A percentile compares a stretch with the other conserved stretches of the same genome.
phyloP scores from a whole-genome alignment of 2,329 filamentous ascomycete genomes.

The Trichoderma citrinoviride region DNA sequence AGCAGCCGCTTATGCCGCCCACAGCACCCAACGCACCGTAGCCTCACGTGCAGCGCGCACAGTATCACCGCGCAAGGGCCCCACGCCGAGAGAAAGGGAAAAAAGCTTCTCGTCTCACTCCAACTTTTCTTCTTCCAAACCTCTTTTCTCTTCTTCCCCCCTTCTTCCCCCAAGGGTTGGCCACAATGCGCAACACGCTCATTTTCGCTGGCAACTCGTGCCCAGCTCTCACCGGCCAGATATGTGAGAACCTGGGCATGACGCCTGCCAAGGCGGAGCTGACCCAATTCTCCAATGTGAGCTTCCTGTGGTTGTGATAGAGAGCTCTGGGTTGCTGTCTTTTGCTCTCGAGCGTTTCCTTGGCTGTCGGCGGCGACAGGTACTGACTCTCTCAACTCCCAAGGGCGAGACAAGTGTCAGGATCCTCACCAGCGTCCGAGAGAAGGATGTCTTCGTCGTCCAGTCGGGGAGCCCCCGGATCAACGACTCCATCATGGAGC shows the following conservation, averaged over 20 bases:
- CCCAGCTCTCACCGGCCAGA: constrained; percentile 61
- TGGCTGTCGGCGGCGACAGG: constrained; percentile 22
- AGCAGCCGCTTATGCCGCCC: background rate
- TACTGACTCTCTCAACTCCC: constrained; percentile 28
- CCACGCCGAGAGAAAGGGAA: constrained; percentile 12
- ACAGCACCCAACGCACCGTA: background rate
- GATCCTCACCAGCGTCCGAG: constrained; percentile 75
- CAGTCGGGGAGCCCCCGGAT: constrained; percentile 95
- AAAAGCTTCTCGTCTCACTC: constrained; percentile 19
- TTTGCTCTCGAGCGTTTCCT: background rate
- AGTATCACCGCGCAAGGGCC: background rate
- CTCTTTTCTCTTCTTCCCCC: constrained; percentile 23
- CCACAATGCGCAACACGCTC: constrained; percentile 61
- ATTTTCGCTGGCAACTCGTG: constrained; percentile 68
- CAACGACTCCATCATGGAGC: constrained; percentile 99
- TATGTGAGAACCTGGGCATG: constrained; percentile 68
- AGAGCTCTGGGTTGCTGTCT: constrained; percentile 23
- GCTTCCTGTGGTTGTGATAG: constrained; percentile 39
- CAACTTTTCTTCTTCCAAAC: constrained; percentile 4
- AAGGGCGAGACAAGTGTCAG: constrained; percentile 69
- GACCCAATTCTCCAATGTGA: constrained; percentile 68
- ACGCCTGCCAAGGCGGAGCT: constrained; percentile 62
- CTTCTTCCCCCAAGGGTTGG: constrained; percentile 27
- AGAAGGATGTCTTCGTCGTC: constrained; percentile 98
- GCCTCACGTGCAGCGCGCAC: background rate